Evolutionary conservation across 2,329 filamentous ascomycete species (phyloP), one percentile per base, ranked within the genome.

Genomic region (Aschersonia sp.): DNA sequence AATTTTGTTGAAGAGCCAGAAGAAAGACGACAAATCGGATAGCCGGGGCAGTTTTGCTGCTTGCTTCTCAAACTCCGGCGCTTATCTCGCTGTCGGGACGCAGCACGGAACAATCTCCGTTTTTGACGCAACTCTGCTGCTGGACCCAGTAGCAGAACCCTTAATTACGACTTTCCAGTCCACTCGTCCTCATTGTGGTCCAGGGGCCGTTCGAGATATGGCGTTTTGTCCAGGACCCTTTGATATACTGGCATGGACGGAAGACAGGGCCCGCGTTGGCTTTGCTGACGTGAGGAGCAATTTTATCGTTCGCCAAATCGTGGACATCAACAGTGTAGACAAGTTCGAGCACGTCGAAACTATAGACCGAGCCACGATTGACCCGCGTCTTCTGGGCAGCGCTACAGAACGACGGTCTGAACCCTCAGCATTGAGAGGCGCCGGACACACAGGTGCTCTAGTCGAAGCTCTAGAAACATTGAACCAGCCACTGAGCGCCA

Each of bases 241-340:
- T 71, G 90, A 96, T 60, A 76, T 98, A 14, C 69, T 98, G 41
- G 85, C 94, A 6, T 97, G 92, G 89, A 86, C 88, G 7, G 92
- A 98, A 63, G 86, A 95, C 57, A 82, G 85, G 52, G 85, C 83
- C 4, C 73, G 80, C 48, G 71, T 89, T 12, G 86, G 84, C 39
- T 71, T 90, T 40, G 83, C 83, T 5, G 86, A 92, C 62, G 66
- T 86, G 45, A 75, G 85, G 32, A 76, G 71, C 54, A 77, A 81
- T 29, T 80, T 87, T 52, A 69, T 74, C 44, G 72, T 78, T 46
- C 78, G 81, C 43, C 86, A 92, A 59, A 73, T 84, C 33, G 69
- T 92, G 32, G 68, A 75, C 31, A 70, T 90, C 42, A 75, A 81
- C 54, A 69, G 70, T 11, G 71, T 77, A 46, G 71, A 75, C 30